Conservation (phyloP, 1,139 yeast genomes). For the Candida sanyaensis region DNA sequence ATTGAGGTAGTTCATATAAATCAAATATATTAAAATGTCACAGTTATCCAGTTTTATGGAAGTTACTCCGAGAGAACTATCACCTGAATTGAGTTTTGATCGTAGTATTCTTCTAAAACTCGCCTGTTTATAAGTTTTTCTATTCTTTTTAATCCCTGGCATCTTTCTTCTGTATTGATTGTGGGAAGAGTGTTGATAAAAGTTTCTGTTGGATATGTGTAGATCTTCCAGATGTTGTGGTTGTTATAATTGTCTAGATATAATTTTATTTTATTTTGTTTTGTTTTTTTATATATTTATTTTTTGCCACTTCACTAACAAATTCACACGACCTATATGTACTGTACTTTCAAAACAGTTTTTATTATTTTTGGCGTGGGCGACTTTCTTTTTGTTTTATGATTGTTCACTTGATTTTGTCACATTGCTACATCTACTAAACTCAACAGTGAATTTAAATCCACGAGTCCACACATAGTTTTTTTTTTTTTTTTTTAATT, state of each 20-base stretch:
- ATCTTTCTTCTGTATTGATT: neutral
- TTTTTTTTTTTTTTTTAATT: no score
- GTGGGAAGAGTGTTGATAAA: neutral
- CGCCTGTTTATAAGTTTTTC: conserved; percentile 23
- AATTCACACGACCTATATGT: no score
- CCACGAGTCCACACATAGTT: no score
- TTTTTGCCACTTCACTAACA: no score
- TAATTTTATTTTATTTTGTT: no score
- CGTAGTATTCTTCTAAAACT: conserved; percentile 18
- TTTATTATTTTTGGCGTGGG: no score
- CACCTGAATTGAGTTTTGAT: conserved; percentile 12
- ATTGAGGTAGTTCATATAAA: conserved; percentile 48
- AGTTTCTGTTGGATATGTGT: neutral
- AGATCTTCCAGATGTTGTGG: neutral
- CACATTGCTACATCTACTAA: no score
- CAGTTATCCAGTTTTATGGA: conserved; percentile 38
- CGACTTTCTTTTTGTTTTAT: no score
- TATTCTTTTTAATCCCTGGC: conserved; percentile 12
- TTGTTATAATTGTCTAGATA: neutral
- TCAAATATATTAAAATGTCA: conserved; percentile 48
- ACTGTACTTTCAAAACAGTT: no score
- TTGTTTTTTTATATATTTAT: no score
- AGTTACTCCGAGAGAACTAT: neutral
- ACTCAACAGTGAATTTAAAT: no score
- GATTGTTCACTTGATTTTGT: no score